Evolutionary conservation across 2,329 filamentous ascomycete genomes (phyloP), one percentile per base, ranked within the genome.

Genomic region (Phaeoacremonium minimum): DNA sequence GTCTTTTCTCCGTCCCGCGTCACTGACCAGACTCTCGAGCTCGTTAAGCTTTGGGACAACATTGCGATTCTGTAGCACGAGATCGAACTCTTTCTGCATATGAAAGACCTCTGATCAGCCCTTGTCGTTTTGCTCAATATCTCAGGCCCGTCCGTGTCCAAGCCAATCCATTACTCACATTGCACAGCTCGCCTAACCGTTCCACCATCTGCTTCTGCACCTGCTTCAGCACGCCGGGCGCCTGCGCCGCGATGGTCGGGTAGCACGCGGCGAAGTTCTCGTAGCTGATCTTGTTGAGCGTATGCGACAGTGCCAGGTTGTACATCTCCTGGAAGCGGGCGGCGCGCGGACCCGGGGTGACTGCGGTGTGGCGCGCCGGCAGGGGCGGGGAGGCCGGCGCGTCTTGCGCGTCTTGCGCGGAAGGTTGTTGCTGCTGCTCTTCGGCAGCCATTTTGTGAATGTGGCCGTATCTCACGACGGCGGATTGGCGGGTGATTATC

Each of bases 261-360:
- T 79, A 83, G 58, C 79, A 83, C 3, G 70, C 63, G 3, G 71
- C 70, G 47, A 83, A 73, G 53, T 76, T 77, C 33, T 71, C 65
- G 61, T 69, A 77, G 44, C 61, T 67, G 37, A 82, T 64, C 50
- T 74, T 71, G 46, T 56, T 61, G 19, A 83, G 66, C 3, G 78
- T 80, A 46, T 69, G 69, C 31, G 57, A 46, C 16, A 82, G 67
- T 18, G 69, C 69, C 39, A 64, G 58, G 36, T 64, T 62, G 52
- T 78, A 80, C 20, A 80, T 62, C 36, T 69, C 61, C 35, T 71
- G 67, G 40, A 83, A 68, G 30, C 72, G 68, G 18, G 61, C 48
- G 3, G 79, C 79, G 46, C 78, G 75, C 4, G 72, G 72, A 32
- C 79, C 79, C 0, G 77, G 75, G 0, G 67, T 61, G 30, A 60